Evolutionary conservation across 2,329 filamentous ascomycete species (phyloP).

Genomic region (Ceratocystis alfenasii): DNA sequence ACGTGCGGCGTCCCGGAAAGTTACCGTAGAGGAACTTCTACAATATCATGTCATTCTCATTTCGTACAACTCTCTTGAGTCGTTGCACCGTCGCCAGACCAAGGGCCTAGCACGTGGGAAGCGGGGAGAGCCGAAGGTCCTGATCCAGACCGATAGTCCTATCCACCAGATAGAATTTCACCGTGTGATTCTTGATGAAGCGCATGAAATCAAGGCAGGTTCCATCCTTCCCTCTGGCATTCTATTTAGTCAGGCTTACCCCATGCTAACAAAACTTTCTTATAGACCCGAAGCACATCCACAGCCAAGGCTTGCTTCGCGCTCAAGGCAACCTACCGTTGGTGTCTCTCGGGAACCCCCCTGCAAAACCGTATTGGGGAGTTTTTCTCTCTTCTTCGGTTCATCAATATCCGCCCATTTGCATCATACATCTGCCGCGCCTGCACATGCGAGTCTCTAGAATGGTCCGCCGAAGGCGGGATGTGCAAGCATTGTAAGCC

Average conservation of each 20-base stretch:
- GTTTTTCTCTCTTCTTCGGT: slow-evolving; percentile 87
- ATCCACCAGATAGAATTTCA: slow-evolving; percentile 84
- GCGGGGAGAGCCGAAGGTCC: not conserved
- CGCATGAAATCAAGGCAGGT: slow-evolving; percentile 74
- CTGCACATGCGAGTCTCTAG: slow-evolving; percentile 66
- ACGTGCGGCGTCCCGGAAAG: slow-evolving; percentile 67
- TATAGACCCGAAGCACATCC: slow-evolving; percentile 64
- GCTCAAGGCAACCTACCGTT: slow-evolving; percentile 75
- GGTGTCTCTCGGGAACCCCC: slow-evolving; percentile 90
- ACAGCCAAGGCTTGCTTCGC: slow-evolving; percentile 94
- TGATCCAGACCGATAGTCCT: slow-evolving; percentile 35
- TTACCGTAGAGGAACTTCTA: slow-evolving; percentile 62
- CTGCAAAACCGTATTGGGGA: slow-evolving; percentile 96
- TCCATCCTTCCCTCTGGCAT: not conserved
- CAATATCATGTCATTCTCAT: slow-evolving; percentile 92
- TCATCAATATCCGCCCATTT: slow-evolving; percentile 79
- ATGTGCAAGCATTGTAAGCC: slow-evolving; percentile 52
- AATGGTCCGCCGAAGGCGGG: slow-evolving; percentile 68
- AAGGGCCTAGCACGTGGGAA: slow-evolving; percentile 60
- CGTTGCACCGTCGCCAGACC: slow-evolving; percentile 80
- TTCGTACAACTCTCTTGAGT: slow-evolving; percentile 87
- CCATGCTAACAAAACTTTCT: not conserved
- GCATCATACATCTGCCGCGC: slow-evolving; percentile 88
- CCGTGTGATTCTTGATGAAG: slow-evolving; percentile 85
- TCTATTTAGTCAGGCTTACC: not conserved